Base-by-base conservation (phyloP, 441 rosid genomes). In the Sinapis alba region DNA sequence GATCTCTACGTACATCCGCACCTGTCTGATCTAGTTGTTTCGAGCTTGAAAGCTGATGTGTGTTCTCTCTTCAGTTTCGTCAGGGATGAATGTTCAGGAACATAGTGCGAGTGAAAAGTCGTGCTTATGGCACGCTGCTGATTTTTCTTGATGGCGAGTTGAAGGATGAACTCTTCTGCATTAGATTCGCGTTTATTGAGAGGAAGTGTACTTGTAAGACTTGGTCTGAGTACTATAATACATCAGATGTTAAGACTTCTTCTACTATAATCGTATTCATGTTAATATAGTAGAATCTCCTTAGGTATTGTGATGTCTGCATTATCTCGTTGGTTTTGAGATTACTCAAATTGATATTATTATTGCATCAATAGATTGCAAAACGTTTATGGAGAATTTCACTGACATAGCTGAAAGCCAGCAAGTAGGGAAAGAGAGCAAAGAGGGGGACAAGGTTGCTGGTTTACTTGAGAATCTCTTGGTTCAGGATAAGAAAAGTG, bases 371-470 rank as follows among this genome's bases (percentile, higher is more conserved):
- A 72, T 78, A 94, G 98, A 94, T 83, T 86, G 93, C 86, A 94
- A 90, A 80, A 77, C 79, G 12, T 94, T 94, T 75, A 91, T 86
- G 98, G 92, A 94, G 61, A 86, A 3, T 62, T 69, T 94, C 79
- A 86, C 79, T 70, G 96, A 91, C 79, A 84, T 84, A 68, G 93
- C 90, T 5, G 96, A 88, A 73, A 83, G 90, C 30, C 90, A 84
- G 79, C 74, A 81, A 38, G 23, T 66, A 5, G 81, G 85, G 41
- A 91, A 84, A 82, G 97, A 88, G 72, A 85, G 83, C 60, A 60
- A 72, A 72, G 47, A 41, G 15, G 47, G 47, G 15, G 16, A 41
- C 47, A 16, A 41, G 3, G 47, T 16, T 41, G 47, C 47, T 12
- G 47, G 47, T 41, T 41, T 41, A 41, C 47, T 41, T 1, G 16